These are phyloP conservation scores for Iris macrosiphon DNA, from an alignment of 106 monocot species.

Conservation along the genomic window DNA sequence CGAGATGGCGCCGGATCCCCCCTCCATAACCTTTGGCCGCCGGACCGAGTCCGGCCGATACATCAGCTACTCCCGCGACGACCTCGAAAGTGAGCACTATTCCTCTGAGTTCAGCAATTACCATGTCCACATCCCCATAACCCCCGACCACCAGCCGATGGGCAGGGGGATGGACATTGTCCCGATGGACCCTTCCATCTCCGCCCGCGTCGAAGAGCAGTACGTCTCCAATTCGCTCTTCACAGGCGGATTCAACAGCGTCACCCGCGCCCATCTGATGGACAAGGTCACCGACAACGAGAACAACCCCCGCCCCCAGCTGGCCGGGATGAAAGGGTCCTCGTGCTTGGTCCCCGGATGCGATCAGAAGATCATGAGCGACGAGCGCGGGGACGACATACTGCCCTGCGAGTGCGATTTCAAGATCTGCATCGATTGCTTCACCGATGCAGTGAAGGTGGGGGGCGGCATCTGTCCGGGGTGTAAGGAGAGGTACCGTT, in stretches of 20 bases:
- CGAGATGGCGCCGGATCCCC: not conserved
- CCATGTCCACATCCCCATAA: slow-evolving; percentile 19
- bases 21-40: slow-evolving; percentile 32
- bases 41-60: slow-evolving; percentile 51
- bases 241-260: slow-evolving; percentile 32
- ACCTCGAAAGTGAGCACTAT: slow-evolving; percentile 40
- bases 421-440: slow-evolving; percentile 54
- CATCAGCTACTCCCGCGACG: slow-evolving; percentile 44
- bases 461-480: slow-evolving; percentile 37
- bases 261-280: slow-evolving; percentile 26
- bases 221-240: slow-evolving; percentile 32
- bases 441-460: slow-evolving; percentile 22
- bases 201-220: slow-evolving; percentile 27
- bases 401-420: slow-evolving; percentile 51
- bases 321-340: slow-evolving; percentile 49
- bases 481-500: slow-evolving; percentile 47
- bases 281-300: slow-evolving; percentile 55
- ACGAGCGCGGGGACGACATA: slow-evolving; percentile 46
- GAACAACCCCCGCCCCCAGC: slow-evolving; percentile 36
- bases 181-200: slow-evolving; percentile 17
- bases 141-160: slow-evolving; percentile 21
- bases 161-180: slow-evolving; percentile 4
- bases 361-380: slow-evolving; percentile 36
- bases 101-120: slow-evolving; percentile 27
- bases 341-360: slow-evolving; percentile 30